Percentiles rank a stretch among this genome's conserved stretches.
phyloP scores from a whole-genome alignment of 306 rosid genomes.

The Lathyrus oleraceus region DNA sequence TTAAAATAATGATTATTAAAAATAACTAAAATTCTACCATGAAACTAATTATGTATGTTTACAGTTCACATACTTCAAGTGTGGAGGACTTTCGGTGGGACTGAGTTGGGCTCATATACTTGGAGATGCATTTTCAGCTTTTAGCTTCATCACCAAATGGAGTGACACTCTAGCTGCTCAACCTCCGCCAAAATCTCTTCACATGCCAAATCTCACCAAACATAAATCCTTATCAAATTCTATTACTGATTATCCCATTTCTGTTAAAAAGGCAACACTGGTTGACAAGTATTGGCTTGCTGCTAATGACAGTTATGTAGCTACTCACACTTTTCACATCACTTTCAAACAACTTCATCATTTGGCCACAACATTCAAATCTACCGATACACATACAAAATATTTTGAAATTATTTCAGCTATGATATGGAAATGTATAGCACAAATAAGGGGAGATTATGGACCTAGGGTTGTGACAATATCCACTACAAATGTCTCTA shows the following conservation, averaged over 20 bases:
- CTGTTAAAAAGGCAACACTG: constrained; percentile 40
- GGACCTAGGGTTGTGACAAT: constrained; percentile 49
- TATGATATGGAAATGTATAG: constrained; percentile 57
- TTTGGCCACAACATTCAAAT: constrained; percentile 26
- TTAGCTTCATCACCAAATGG: constrained; percentile 58
- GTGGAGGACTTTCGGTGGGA: constrained; percentile 77
- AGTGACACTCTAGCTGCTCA: constrained; percentile 49
- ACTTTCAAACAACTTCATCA: constrained; percentile 44
- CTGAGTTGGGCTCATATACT: constrained; percentile 85
- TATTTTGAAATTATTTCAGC: constrained; percentile 67
- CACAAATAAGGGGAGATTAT: constrained; percentile 36
- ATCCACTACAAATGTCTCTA: constrained; percentile 38
- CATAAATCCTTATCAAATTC: constrained; percentile 14
- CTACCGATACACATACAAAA: not conserved
- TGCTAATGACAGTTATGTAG: constrained; percentile 37
- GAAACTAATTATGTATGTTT: not conserved
- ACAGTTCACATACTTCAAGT: constrained; percentile 68
- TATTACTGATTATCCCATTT: constrained; percentile 30
- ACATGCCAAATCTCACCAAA: constrained; percentile 2
- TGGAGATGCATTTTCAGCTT: constrained; percentile 75
- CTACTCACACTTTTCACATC: constrained; percentile 52
- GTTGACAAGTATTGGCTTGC: constrained; percentile 50
- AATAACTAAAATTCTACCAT: too few relatives aligned
- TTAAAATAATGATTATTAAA: too few relatives aligned
- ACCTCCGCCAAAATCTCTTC: constrained; percentile 36